Base-by-base conservation (phyloP, 2,329 filamentous ascomycete species). In the Blastomyces silverae region DNA sequence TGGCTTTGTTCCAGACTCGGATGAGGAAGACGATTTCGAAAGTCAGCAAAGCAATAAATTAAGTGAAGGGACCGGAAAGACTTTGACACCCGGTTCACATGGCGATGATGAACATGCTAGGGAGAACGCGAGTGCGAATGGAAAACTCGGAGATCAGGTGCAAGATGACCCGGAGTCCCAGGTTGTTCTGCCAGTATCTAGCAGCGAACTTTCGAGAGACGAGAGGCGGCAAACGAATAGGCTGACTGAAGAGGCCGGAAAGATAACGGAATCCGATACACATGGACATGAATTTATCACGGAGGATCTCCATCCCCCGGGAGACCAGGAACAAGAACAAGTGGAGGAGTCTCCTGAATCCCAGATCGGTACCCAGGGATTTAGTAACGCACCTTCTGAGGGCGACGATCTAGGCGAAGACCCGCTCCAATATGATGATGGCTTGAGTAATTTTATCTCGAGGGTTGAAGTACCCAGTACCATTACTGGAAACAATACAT, bases 1-100 rank as follows among this genome's bases (percentile, higher is more conserved):
- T 74, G 80, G 81, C 63, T 83, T 78, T 76, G 81, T 83, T 67
- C 79, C 79, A 66, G 81, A 82, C 71, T 82, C 81, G 55, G 81
- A 83, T 66, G 78, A 79, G 25, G 78, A 79, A 59, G 78, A 77
- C 59, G 76, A 75, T 60, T 73, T 77, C 57, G 77, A 78, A 37
- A 76, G 71, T 58, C 72, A 77, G 64, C 69, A 72, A 25, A 67
- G 15, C 56, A 48, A 22, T 39, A 64, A 34, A 28, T 15, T 22
- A 52, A 44, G 42, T 53, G 48, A 52, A 39, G 56, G 22, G 55
- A 64, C 11, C 60, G 56, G 53, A 34, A 48, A 44, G 34, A 52
- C 31, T 11, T 58, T 28, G n/a, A 44, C 31, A 37, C 44, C 22
- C 25, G 50, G 28, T 28, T 52, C 37, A 28, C 57, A 63, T 65